Conservation (phyloP, 257 asterid genomes). For the Knoxia roxburghii region DNA sequence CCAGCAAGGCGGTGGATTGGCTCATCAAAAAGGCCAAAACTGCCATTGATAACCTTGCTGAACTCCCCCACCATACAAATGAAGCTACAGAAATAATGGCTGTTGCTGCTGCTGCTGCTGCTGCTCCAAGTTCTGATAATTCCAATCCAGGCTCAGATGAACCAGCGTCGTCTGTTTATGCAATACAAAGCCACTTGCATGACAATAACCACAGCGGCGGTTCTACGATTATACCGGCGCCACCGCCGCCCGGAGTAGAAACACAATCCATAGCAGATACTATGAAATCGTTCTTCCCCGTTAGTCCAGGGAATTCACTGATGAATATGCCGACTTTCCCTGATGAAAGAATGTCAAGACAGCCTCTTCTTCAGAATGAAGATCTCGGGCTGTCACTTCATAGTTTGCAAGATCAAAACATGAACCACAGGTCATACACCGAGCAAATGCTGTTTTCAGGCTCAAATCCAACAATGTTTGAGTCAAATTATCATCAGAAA, state of each 20-base stretch:
- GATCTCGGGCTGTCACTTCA: conserved; percentile 55
- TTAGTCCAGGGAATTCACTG: conserved; percentile 18
- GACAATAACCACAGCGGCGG: conserved; percentile 1
- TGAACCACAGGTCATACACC: conserved; percentile 10
- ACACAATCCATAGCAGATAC: conserved; percentile 25
- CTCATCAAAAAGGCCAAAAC: conserved; percentile 45
- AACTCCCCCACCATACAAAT: conserved; percentile 2
- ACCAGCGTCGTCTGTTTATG: conserved; percentile 11
- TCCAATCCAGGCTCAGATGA: conserved; percentile 26
- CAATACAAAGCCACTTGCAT: conserved; percentile 14
- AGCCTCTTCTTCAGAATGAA: conserved; percentile 22
- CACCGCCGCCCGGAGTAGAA: conserved; percentile 12
- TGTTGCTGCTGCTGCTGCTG: not conserved
- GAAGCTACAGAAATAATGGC: not conserved
- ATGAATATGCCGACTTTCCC: conserved; percentile 23
- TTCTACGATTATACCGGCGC: conserved; percentile 19
- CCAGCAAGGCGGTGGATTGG: conserved; percentile 68
- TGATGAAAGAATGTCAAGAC: conserved; percentile 17
- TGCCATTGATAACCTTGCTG: conserved; percentile 40
- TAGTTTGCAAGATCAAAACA: conserved; percentile 18
- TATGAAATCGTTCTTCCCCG: conserved; percentile 33
- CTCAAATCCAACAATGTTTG: conserved; percentile 18
- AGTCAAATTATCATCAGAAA: conserved; percentile 23
- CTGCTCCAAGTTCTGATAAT: conserved; percentile 8
- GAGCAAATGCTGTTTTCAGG: conserved; percentile 14